Conservation (phyloP, 2,329 filamentous ascomycete species). For the Penicillium sp. region DNA sequence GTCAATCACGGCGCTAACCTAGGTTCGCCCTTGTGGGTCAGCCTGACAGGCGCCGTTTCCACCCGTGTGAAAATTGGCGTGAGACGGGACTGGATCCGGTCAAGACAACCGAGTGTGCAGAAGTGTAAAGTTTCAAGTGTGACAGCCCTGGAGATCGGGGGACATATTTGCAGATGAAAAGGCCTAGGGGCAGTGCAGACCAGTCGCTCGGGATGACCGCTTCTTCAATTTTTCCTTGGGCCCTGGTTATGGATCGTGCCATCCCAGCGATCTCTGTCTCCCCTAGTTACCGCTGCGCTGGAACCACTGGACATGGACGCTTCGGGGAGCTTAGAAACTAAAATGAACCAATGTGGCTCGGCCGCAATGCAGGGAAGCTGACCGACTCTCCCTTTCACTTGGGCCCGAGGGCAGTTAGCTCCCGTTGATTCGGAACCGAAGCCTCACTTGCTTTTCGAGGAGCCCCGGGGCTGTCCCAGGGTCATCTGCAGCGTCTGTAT, state of each 20-base stretch:
- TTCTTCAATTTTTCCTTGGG: background rate
- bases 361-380: background rate
- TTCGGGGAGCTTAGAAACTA: background rate
- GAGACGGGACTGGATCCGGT: slow-evolving; percentile 20
- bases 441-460: too few relatives aligned
- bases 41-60: slow-evolving; percentile 16
- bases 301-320: slow-evolving; percentile 1
- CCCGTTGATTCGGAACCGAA: background rate
- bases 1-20: slow-evolving; percentile 10
- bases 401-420: background rate
- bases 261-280: slow-evolving; percentile 4
- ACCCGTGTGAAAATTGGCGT: slow-evolving; percentile 14
- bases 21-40: background rate
- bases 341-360: background rate
- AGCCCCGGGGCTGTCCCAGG: background rate
- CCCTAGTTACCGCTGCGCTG: slow-evolving; percentile 14
- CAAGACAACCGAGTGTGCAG: slow-evolving; percentile 20
- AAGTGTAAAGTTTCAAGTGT: background rate
- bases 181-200: slow-evolving; percentile 1
- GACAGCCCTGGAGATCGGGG: background rate
- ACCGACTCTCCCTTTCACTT: background rate
- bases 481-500: background rate
- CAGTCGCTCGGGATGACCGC: slow-evolving; percentile 14
- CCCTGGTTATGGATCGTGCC: background rate
- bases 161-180: background rate